Evolutionary conservation across 2,329 filamentous ascomycete genomes (phyloP).

Genomic region (Cucurbitaria berberidis): DNA sequence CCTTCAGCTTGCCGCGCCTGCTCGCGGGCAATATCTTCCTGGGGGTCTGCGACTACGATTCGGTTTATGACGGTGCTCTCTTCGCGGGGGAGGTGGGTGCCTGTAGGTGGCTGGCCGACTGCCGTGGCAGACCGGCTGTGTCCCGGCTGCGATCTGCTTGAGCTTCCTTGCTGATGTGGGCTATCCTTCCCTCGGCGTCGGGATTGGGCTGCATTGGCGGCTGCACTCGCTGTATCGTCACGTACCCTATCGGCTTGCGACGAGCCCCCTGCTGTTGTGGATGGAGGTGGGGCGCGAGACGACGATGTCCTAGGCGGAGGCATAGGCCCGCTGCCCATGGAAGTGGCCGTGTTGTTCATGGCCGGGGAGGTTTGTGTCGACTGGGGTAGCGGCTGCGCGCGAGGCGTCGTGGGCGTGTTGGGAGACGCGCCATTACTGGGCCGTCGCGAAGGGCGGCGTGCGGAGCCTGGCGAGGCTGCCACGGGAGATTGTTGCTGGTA

Average conservation of each 20-base stretch:
- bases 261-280: conserved; percentile 28
- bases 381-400: conserved; percentile 51
- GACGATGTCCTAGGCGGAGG: conserved; percentile 83
- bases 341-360: conserved; percentile 59
- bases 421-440: conserved; percentile 51
- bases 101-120: conserved; percentile 61
- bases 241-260: conserved; percentile 27
- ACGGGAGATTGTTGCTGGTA: conserved; percentile 37
- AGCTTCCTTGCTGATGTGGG: conserved; percentile 43
- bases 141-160: conserved; percentile 44
- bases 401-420: conserved; percentile 50
- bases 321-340: conserved; percentile 65
- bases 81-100: conserved; percentile 68
- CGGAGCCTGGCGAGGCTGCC: conserved; percentile 44
- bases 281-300: conserved; percentile 56
- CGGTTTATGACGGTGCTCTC: conserved; percentile 80
- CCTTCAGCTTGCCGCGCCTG: conserved; percentile 71
- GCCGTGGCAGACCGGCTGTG: conserved; percentile 56
- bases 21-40: conserved; percentile 74
- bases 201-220: conserved; percentile 44
- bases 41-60: conserved; percentile 76
- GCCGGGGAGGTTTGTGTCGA: conserved; percentile 52
- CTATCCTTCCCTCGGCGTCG: conserved; percentile 58
- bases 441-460: conserved; percentile 45
- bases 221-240: conserved; percentile 26